Conservation (phyloP, 164 flowering plant genomes). For the Malania oleifera region DNA sequence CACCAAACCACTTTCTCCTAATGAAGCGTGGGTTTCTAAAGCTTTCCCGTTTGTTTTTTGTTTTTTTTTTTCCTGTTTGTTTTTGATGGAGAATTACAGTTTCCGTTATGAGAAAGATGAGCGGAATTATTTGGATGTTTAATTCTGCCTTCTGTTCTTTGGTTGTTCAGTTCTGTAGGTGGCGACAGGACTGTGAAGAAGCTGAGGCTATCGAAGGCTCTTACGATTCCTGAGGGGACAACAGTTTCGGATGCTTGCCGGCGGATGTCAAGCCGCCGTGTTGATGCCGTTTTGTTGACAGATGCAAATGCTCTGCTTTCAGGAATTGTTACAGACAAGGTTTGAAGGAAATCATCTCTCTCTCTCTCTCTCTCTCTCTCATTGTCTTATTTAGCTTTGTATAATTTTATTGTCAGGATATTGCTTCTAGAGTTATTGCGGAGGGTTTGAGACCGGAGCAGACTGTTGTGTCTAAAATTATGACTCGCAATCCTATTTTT, state of each 20-base stretch:
- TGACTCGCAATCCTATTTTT: slow-evolving; percentile 92
- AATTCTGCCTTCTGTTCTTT: not conserved
- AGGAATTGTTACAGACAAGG: slow-evolving; percentile 93
- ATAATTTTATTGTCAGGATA: slow-evolving; percentile 48
- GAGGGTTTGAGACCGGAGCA: slow-evolving; percentile 88
- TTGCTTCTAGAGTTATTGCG: slow-evolving; percentile 82
- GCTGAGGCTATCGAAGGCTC: slow-evolving; percentile 84
- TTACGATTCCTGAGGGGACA: slow-evolving; percentile 91
- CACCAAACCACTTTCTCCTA: slow-evolving; percentile 38
- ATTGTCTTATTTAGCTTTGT: slow-evolving; percentile 7
- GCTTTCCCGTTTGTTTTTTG: not conserved
- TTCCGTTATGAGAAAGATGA: not conserved
- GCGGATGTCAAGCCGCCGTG: slow-evolving; percentile 85
- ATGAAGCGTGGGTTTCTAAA: slow-evolving; percentile 19
- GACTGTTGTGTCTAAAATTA: slow-evolving; percentile 77
- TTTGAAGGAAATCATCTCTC: slow-evolving; percentile 4
- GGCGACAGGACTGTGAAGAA: slow-evolving; percentile 94
- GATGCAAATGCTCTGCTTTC: slow-evolving; percentile 87
- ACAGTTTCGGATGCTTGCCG: slow-evolving; percentile 91
- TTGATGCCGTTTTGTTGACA: slow-evolving; percentile 84
- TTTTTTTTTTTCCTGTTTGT: not conserved
- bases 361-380: not conserved
- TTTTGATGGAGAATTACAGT: not conserved
- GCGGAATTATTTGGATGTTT: no score
- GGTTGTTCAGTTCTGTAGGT: slow-evolving; percentile 32